Evolutionary conservation across 116 monocot genomes (phyloP).

Genomic region (Papilionanthe hybrid): DNA sequence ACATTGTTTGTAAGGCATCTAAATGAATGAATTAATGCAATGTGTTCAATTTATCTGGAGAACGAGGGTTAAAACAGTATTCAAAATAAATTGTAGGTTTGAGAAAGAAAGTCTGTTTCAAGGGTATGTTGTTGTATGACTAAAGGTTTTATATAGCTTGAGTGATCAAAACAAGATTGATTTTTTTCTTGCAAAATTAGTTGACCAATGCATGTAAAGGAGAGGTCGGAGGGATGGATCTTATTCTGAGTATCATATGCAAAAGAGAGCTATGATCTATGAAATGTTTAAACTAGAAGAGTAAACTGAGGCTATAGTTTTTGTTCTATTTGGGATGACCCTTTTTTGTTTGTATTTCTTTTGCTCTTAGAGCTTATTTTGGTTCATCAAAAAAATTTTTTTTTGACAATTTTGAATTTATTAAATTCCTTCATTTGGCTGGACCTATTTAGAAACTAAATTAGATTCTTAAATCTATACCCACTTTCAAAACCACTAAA

Average conservation of each 20-base stretch:
- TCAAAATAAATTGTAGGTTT: not conserved
- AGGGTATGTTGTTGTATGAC: not conserved
- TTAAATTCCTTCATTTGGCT: too few relatives aligned
- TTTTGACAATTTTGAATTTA: too few relatives aligned
- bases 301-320: not conserved
- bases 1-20: too few relatives aligned
- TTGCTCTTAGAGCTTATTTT: not conserved
- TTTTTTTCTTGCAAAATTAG: not conserved
- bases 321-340: not conserved
- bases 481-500: too few relatives aligned
- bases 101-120: not conserved
- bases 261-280: not conserved
- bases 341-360: not conserved
- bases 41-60: not conserved
- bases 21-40: not conserved
- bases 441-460: too few relatives aligned
- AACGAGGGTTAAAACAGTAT: not conserved
- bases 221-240: not conserved
- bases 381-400: too few relatives aligned
- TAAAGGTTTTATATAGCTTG: not conserved
- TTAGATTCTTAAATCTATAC: too few relatives aligned
- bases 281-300: not conserved
- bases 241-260: not conserved
- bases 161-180: not conserved
- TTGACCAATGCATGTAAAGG: not conserved